A percentile compares a stretch with the other conserved stretches of the same genome.
Evolutionary conservation across 2,329 filamentous ascomycete genomes (phyloP).

Genomic region (Xylariomycetidae sp.): DNA sequence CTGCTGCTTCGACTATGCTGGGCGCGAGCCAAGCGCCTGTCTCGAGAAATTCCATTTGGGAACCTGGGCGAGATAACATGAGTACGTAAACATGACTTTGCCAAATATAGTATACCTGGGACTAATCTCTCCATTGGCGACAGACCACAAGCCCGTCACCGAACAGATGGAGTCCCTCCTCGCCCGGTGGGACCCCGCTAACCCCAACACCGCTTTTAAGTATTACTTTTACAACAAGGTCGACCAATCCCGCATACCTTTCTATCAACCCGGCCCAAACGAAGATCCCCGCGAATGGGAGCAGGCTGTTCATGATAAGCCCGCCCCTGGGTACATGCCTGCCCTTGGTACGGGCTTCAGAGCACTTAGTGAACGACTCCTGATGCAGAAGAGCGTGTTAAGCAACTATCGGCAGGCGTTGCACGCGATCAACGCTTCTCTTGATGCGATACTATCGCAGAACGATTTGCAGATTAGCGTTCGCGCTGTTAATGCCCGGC

Average conservation of each 20-base stretch:
- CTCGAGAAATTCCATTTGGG: constrained; percentile 22
- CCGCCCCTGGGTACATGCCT: constrained; percentile 68
- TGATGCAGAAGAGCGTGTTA: constrained; percentile 64
- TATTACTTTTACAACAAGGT: constrained; percentile 86
- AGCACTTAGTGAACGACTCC: constrained; percentile 64
- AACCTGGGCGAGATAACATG: constrained; percentile 24
- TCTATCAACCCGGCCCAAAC: constrained; percentile 62
- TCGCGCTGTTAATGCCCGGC: constrained; percentile 63
- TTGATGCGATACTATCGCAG: constrained; percentile 65
- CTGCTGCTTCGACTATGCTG: constrained; percentile 38
- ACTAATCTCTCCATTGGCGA: constrained; percentile 10
- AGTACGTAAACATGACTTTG: constrained; percentile 13
- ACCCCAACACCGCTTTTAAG: constrained; percentile 67
- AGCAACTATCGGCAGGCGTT: constrained; percentile 64
- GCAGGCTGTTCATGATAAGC: constrained; percentile 74
- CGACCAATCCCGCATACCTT: constrained; percentile 66
- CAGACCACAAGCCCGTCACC: constrained; percentile 65
- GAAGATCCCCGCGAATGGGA: constrained; percentile 80
- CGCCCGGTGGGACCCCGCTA: constrained; percentile 67
- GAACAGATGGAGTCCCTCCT: constrained; percentile 67
- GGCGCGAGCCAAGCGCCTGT: constrained; percentile 35
- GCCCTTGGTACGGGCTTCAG: constrained; percentile 70
- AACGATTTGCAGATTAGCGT: constrained; percentile 74
- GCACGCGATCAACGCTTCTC: constrained; percentile 71
- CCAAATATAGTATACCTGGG: not conserved